Conservation (phyloP, 2,329 filamentous ascomycete species). For the Clarireedia homoeocarpa region DNA sequence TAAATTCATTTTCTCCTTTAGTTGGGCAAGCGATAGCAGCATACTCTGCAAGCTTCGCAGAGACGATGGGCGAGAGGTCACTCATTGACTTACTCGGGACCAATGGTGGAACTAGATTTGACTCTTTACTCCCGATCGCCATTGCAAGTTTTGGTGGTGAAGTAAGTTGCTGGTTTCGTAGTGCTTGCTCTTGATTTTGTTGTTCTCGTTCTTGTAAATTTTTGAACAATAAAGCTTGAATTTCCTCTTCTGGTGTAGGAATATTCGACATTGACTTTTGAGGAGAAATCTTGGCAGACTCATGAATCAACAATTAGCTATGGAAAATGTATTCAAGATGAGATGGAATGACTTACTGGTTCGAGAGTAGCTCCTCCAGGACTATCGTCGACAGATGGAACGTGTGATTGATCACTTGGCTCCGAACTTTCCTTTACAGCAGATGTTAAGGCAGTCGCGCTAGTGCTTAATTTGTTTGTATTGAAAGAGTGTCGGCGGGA, state of each 20-base stretch:
- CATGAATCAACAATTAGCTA: background rate
- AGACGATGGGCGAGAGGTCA: background rate
- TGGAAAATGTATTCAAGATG: background rate
- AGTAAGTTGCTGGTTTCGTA: too few species aligned
- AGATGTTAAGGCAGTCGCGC: background rate
- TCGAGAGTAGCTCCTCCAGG: background rate
- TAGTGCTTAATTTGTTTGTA: background rate
- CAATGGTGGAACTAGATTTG: too few species aligned
- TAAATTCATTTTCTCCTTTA: slow-evolving; percentile 1
- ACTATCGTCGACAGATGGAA: background rate
- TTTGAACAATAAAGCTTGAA: too few species aligned
- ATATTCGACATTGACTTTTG: too few species aligned
- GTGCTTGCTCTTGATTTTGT: too few species aligned
- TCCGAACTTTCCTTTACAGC: background rate
- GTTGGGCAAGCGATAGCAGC: background rate
- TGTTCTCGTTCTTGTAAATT: too few species aligned
- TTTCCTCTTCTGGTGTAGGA: too few species aligned
- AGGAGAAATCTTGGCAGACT: background rate
- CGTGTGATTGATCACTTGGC: background rate
- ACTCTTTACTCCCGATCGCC: too few species aligned
- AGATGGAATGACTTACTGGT: background rate
- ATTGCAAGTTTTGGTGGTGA: too few species aligned
- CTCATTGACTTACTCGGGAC: too few species aligned
- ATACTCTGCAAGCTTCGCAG: background rate
- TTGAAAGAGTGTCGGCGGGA: background rate